Evolutionary conservation across 257 asterid species (phyloP), one percentile per base, ranked within the genome.

Genomic region (Solanum dulcamara): DNA sequence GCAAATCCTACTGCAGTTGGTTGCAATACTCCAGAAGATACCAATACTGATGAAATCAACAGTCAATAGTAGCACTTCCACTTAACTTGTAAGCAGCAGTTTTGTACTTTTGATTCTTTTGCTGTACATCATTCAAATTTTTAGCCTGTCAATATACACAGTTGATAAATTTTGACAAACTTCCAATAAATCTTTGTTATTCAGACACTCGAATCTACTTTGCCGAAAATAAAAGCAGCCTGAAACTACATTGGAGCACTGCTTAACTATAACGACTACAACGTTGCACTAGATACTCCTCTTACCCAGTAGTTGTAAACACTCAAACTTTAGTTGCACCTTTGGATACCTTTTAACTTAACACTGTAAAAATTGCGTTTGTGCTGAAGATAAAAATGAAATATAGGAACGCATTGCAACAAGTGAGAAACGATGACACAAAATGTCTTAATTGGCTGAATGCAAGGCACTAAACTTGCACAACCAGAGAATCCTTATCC

Each of bases 31-130:
- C 30, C 85, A 48, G 93, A 92, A 84, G 96, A 94, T 55, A 86
- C 91, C 83, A 88, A 87, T 86, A 85, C 82, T 83, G 97, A 94
- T 12, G 96, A 93, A 70, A 88, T 88, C 86, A 90, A 89, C 89
- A 84, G 90, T 71, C 92, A 90, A 62, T 92, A 92, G 92, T 48
- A 48, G 48, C 83, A 28, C 28, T 77, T 33, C 20, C 28, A 46
- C 64, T 57, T 44, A 15, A 72, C 48, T 53, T 11, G 85, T 84
- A 85, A 84, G 90, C 84, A 90, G 70, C 10, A 84, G 44, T 40
- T n/a, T n/a, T n/a, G n/a, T n/a, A n/a, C n/a, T n/a, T n/a, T 80
- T 22, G 51, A 37, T 85, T 70, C 72, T 57, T 11, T 71, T 77
- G 22, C 44, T 55, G 66, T n/a, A 60, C 40, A 60, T 37, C 38